Conservation (phyloP, 805 yeast species). For the Debaryomyces castellii region DNA sequence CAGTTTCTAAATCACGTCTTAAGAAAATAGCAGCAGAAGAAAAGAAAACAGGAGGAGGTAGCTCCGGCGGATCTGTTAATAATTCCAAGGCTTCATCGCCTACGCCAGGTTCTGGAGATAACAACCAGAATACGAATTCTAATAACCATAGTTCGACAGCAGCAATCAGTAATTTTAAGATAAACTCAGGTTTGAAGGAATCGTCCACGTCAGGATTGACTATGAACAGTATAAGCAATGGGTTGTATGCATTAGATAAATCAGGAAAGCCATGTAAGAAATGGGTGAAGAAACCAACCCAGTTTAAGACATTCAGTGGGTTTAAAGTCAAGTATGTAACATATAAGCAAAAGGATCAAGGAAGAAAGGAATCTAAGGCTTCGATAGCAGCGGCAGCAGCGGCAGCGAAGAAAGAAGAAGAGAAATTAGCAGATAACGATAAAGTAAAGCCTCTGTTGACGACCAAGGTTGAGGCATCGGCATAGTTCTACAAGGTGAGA, state of each 20-base stretch:
- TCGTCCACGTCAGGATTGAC: conserved; percentile 41
- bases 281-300: conserved; percentile 34
- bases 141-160: conserved; percentile 5
- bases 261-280: conserved; percentile 32
- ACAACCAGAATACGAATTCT: conserved; percentile 3
- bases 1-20: conserved; percentile 28
- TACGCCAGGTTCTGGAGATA: conserved; percentile 15
- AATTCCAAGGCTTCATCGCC: conserved; percentile 30
- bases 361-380: conserved; percentile 10
- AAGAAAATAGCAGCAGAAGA: conserved; percentile 34
- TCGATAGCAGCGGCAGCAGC: not conserved
- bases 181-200: conserved; percentile 41
- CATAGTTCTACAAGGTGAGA: not conserved
- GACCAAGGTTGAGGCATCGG: not conserved
- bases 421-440: not conserved
- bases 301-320: conserved; percentile 45
- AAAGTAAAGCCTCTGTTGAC: not conserved
- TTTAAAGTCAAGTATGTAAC: conserved; percentile 31
- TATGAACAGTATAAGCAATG: conserved; percentile 30
- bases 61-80: conserved; percentile 3
- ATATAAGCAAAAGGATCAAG: conserved; percentile 15
- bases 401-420: not conserved
- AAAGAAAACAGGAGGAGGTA: conserved; percentile 13
- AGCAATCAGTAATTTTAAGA: conserved; percentile 15
- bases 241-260: conserved; percentile 30